Conservation (phyloP, 208 protist species). For the Wallacemonas sp. region DNA sequence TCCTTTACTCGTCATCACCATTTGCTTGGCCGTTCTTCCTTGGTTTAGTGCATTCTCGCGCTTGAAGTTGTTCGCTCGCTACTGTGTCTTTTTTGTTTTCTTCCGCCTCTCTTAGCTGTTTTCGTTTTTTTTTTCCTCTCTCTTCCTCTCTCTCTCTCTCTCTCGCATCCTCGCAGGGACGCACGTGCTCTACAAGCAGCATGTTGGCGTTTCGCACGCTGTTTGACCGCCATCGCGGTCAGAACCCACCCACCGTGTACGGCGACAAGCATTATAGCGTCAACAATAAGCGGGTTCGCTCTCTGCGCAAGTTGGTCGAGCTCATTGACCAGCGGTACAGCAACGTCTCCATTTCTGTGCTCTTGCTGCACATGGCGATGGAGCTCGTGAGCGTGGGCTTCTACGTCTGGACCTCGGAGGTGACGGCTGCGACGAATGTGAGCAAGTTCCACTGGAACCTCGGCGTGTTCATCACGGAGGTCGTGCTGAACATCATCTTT, state of each 20-base stretch:
- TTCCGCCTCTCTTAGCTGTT: not conserved
- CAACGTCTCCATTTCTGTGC: slow-evolving; percentile 55
- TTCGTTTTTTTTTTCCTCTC: slow-evolving; percentile 20
- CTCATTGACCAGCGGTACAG: slow-evolving; percentile 68
- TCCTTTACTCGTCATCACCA: not conserved
- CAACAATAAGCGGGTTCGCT: slow-evolving; percentile 34
- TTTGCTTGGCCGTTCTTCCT: too few species aligned
- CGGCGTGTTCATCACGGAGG: slow-evolving; percentile 57
- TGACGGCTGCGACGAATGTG: slow-evolving; percentile 27
- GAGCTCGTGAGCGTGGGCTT: slow-evolving; percentile 59
- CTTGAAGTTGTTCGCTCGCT: not conserved
- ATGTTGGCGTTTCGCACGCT: slow-evolving; percentile 8
- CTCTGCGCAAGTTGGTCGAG: slow-evolving; percentile 63
- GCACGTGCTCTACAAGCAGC: not conserved
- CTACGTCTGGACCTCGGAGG: slow-evolving; percentile 75
- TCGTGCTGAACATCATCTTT: slow-evolving; percentile 78
- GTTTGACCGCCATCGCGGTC: slow-evolving; percentile 21
- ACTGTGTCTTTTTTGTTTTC: slow-evolving; percentile 1
- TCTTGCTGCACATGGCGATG: slow-evolving; percentile 60
- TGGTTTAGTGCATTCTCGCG: slow-evolving; percentile 1
- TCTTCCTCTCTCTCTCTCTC: not conserved
- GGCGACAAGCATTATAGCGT: slow-evolving; percentile 44
- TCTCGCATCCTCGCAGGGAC: not conserved
- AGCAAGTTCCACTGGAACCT: slow-evolving; percentile 56
- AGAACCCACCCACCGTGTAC: slow-evolving; percentile 22